Base-by-base conservation (phyloP, 2,329 filamentous ascomycete genomes). In the Verticillium alfalfae region DNA sequence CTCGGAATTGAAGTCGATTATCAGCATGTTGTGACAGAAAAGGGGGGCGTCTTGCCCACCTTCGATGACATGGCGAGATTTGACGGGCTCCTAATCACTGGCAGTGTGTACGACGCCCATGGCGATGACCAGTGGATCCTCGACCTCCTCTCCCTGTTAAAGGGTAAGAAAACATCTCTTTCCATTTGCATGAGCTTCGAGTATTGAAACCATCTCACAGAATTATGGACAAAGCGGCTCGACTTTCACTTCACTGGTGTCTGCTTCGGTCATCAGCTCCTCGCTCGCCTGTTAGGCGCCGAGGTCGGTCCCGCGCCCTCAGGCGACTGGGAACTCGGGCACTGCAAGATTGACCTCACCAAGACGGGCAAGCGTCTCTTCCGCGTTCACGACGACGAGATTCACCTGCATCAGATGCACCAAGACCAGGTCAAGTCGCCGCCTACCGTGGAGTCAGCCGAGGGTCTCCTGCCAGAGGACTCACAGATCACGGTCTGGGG, bases 251-350 rank as follows among this genome's bases (percentile, higher is more conserved):
- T 93, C 38, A 84, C 93, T 18, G 91, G 91, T 2, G 85, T 93
- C 10, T 95, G 91, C 73, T 93, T 93, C 71, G 91, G 91, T 6
- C 91, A 94, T 69, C 91, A 94, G 73, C 87, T 95, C 65, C 78
- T 95, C 37, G 88, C 86, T 1, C 82, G 91, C 36, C 88, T 91
- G 1, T 73, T 92, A 62, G 90, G 87, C 6, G 84, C 79, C n/a
- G 84, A 84, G 65, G 88, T 93, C 2, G 87, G 81, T 16, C 79
- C 86, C 36, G 88, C 85, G 65, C 83, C 87, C 15, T 74, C 78
- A 18, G 87, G 88, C 8, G 76, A 83, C 31, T 95, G 91, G 91
- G 91, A 95, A 70, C 78, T 89, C 10, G 85, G 87, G 36, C 90
- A 93, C 36, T 83, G 81, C 63, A 78, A 83, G 26, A 81, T 94